Evolutionary conservation across 352 stramenopile genomes (phyloP), one percentile per base, ranked within the genome.

Genomic region (Globisporangium takayamanum): DNA sequence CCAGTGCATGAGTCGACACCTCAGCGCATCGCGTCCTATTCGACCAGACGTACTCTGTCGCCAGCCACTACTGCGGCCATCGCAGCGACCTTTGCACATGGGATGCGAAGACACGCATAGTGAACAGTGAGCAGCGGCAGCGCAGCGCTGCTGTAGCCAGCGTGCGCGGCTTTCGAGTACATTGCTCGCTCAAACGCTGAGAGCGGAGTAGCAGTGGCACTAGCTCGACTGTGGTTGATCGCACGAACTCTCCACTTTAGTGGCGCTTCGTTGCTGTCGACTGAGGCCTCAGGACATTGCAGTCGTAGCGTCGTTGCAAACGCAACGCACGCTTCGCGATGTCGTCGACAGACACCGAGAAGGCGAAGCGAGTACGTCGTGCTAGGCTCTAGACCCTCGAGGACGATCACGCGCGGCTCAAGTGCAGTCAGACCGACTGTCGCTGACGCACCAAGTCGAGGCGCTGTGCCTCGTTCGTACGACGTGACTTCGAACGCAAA

Each of bases 311-410:
- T 78, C 6, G 63, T 73, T 2, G 63, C 51, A 12, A 68, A 42
- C 3, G 69, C 74, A 7, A 78, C 55, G 42, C 65, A 72, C 30
- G 50, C 39, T 20, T 77, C 59, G 20, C 73, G 70, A 41, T 85
- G 69, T 4, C 20, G 33, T 25, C 57, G 66, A 16, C 60, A 64
- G 12, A 85, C 58, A 14, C 73, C 76, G 6, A 85, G 59, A 22
- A 85, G 66, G 42, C 69, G 70, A 36, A 83, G 53, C 1, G 70
- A 51, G 57, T 83, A 83, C 10, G 59, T 64, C n/a, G 64, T 68
- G 11, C 63, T 50, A 47, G 73, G 63, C 3, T 48, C 41, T 2
- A 85, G 47, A 1, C 50, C 59, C 39, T 36, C 47, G 5, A 82
- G 10, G 1, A 39, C 54, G 37, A 81, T 18, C 3, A 68, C 2